These are phyloP conservation scores for Withania somnifera DNA, from an alignment of 305 asterid species.

Conservation along the genomic window DNA sequence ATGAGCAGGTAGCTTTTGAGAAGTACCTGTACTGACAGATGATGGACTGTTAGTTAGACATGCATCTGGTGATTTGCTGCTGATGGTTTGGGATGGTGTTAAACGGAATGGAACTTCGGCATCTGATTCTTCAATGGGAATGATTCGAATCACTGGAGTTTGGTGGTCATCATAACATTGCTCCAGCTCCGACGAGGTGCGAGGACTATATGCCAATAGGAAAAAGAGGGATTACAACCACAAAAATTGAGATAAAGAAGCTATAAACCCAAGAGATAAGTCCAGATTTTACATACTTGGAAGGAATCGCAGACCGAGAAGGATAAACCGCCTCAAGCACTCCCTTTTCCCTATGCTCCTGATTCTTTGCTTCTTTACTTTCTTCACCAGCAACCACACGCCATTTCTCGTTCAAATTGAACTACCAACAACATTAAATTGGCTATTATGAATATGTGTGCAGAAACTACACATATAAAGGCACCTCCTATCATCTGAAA, in stretches of 20 bases:
- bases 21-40: not conserved
- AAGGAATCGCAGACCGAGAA: slow-evolving; percentile 75
- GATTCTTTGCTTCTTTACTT: slow-evolving; percentile 48
- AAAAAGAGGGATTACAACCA: not conserved
- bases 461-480: not conserved
- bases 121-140: slow-evolving; percentile 63
- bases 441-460: not conserved
- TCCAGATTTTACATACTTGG: slow-evolving; percentile 27
- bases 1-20: not conserved
- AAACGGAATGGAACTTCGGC: slow-evolving; percentile 6
- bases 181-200: slow-evolving; percentile 15
- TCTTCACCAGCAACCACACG: slow-evolving; percentile 69
- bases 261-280: not conserved
- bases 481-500: not conserved
- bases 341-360: slow-evolving; percentile 52
- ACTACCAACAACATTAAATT: slow-evolving; percentile 24
- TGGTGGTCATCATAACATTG: slow-evolving; percentile 16
- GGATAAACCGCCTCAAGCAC: slow-evolving; percentile 85
- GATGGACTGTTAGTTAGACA: not conserved
- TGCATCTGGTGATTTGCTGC: not conserved
- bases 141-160: slow-evolving; percentile 49
- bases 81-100: not conserved
- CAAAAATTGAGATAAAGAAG: not conserved
- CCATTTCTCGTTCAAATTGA: slow-evolving; percentile 41
- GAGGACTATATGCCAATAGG: slow-evolving; percentile 36